Conservation (phyloP, 2,329 filamentous ascomycete genomes). For the Thermomyces lanuginosus region DNA sequence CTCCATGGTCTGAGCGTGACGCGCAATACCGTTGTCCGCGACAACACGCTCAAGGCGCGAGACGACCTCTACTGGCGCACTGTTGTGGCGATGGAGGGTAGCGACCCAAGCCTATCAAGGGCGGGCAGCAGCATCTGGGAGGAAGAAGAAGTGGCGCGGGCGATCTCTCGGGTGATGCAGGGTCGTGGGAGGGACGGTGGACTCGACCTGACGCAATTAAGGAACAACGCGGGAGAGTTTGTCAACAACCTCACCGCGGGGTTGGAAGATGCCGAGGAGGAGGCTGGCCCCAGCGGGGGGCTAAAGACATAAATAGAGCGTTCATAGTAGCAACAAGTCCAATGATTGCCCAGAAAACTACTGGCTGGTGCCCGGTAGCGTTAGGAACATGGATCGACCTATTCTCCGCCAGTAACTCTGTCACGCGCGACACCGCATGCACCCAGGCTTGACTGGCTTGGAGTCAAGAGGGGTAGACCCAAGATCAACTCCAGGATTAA, state of each 20-base stretch:
- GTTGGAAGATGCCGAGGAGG: constrained; percentile 14
- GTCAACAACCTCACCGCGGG: constrained; percentile 27
- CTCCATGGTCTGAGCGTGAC: constrained; percentile 58
- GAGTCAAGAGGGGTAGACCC: too few relatives aligned
- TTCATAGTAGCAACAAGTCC: too few relatives aligned
- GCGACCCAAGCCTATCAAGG: constrained; percentile 50
- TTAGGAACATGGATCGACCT: too few relatives aligned
- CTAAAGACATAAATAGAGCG: constrained; percentile 1
- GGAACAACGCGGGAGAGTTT: constrained; percentile 27
- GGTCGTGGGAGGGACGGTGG: constrained; percentile 32
- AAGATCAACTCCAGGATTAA: too few relatives aligned
- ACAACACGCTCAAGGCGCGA: constrained; percentile 50
- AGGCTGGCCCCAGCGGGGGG: constrained; percentile 2
- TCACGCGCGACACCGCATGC: too few relatives aligned
- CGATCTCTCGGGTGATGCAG: constrained; percentile 63
- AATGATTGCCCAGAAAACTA: too few relatives aligned
- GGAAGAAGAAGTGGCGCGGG: constrained; percentile 46
- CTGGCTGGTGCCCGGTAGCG: too few relatives aligned
- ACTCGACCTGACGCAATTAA: constrained; percentile 26
- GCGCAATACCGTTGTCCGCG: constrained; percentile 62
- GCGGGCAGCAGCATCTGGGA: constrained; percentile 41
- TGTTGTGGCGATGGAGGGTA: constrained; percentile 43
- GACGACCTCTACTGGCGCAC: constrained; percentile 57
- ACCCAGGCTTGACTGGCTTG: too few relatives aligned
- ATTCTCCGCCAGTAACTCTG: too few relatives aligned